Evolutionary conservation across 2,329 filamentous ascomycete species (phyloP).

Genomic region (Cladosporium sp.): DNA sequence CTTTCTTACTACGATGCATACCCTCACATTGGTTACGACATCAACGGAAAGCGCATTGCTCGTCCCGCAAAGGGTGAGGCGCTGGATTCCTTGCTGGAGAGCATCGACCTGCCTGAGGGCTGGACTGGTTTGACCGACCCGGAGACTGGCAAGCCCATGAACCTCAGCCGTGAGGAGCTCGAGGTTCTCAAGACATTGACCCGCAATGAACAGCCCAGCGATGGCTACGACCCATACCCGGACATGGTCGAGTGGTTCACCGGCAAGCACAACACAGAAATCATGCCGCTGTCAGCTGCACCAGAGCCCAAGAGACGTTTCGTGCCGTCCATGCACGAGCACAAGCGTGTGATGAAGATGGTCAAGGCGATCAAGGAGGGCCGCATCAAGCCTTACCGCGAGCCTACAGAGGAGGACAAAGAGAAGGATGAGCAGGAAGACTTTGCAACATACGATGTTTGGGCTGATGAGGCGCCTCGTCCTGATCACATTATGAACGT

Average conservation of each 20-base stretch:
- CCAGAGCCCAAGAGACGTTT: constrained; percentile 96
- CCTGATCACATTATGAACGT: constrained; percentile 91
- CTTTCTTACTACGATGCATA: constrained; percentile 96
- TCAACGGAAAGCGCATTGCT: constrained; percentile 98
- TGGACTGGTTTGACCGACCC: constrained; percentile 97
- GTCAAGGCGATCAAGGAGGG: constrained; percentile 95
- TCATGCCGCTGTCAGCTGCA: constrained; percentile 91
- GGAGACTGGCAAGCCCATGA: constrained; percentile 86
- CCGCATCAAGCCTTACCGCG: constrained; percentile 85
- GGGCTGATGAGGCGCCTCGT: constrained; percentile 85
- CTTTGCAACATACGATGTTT: constrained; percentile 80
- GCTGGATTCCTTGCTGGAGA: constrained; percentile 88
- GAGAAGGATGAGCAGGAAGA: constrained; percentile 67
- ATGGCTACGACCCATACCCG: constrained; percentile 90
- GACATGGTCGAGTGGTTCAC: constrained; percentile 95
- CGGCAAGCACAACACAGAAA: constrained; percentile 75
- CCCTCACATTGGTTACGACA: constrained; percentile 97
- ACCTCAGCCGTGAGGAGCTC: constrained; percentile 83
- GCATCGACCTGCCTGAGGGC: constrained; percentile 93
- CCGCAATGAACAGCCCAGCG: constrained; percentile 81
- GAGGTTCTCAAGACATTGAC: constrained; percentile 87
- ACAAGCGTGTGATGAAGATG: constrained; percentile 94
- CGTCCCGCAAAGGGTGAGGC: constrained; percentile 92
- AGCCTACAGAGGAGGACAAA: constrained; percentile 64
- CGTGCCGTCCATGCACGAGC: constrained; percentile 93